Conservation (phyloP, 805 yeast species). For the Yamadazyma endophytica region DNA sequence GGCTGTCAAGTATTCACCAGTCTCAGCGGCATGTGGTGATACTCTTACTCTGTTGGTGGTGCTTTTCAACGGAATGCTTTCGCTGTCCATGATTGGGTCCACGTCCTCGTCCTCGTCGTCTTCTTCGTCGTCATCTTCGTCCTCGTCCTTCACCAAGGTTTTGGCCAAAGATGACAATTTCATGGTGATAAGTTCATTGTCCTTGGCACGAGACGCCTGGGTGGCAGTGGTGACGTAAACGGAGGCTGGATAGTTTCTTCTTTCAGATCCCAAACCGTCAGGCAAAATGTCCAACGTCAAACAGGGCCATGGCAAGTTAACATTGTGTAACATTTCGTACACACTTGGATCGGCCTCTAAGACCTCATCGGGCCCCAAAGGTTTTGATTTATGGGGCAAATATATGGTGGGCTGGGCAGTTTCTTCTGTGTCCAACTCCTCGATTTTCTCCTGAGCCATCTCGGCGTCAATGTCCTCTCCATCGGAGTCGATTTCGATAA, state of each 20-base stretch:
- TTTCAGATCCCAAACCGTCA: slow-evolving; percentile 79
- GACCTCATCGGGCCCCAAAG: slow-evolving; percentile 93
- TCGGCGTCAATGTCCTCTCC: slow-evolving; percentile 39
- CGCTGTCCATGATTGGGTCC: slow-evolving; percentile 87
- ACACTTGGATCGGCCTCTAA: slow-evolving; percentile 95
- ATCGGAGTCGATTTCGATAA: slow-evolving; percentile 67
- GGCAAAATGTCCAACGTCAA: slow-evolving; percentile 86
- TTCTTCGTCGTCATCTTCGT: slow-evolving; percentile 69
- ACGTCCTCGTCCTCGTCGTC: slow-evolving; percentile 63
- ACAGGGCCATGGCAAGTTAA: slow-evolving; percentile 96
- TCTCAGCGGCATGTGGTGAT: slow-evolving; percentile 66
- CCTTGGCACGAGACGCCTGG: slow-evolving; percentile 82
- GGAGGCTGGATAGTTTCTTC: slow-evolving; percentile 86
- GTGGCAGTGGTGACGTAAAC: slow-evolving; percentile 87
- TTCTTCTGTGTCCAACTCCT: slow-evolving; percentile 35
- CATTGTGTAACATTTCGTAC: slow-evolving; percentile 93
- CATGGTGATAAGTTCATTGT: slow-evolving; percentile 83
- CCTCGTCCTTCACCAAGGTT: slow-evolving; percentile 82
- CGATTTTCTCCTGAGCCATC: slow-evolving; percentile 24
- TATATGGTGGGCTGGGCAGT: slow-evolving; percentile 50
- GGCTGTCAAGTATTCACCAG: slow-evolving; percentile 84
- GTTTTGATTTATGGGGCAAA: slow-evolving; percentile 83
- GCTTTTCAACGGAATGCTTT: slow-evolving; percentile 67
- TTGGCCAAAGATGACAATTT: slow-evolving; percentile 78
- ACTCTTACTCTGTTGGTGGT: slow-evolving; percentile 89